These are phyloP conservation scores for Talaromyces sp. DNA, from an alignment of 2,329 filamentous ascomycete genomes.

Conservation along the genomic window DNA sequence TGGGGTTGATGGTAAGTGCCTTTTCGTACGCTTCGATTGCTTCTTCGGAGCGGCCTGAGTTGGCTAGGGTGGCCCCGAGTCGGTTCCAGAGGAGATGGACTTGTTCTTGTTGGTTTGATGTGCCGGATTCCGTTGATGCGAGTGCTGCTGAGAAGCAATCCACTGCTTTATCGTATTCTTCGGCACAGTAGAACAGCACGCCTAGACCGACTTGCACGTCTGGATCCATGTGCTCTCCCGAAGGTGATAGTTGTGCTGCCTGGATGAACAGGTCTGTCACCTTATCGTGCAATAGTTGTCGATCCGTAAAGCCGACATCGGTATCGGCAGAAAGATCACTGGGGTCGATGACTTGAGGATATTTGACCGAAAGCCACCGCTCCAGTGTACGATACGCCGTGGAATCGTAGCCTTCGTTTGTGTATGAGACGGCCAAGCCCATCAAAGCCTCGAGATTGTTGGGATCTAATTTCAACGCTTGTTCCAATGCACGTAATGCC, in stretches of 20 bases:
- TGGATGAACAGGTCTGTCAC: constrained; percentile 87
- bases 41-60: constrained; percentile 88
- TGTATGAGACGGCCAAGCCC: constrained; percentile 94
- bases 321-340: constrained; percentile 65
- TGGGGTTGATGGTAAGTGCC: constrained; percentile 81
- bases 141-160: constrained; percentile 96
- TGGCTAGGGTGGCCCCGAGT: constrained; percentile 90
- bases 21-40: constrained; percentile 96
- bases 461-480: constrained; percentile 81
- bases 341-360: constrained; percentile 72
- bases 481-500: constrained; percentile 87
- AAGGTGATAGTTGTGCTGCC: constrained; percentile 85
- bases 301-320: constrained; percentile 93
- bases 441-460: constrained; percentile 85
- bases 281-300: constrained; percentile 79
- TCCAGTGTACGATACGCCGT: constrained; percentile 94
- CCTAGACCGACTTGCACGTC: constrained; percentile 97
- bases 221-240: constrained; percentile 93
- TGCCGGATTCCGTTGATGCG: constrained; percentile 75
- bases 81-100: constrained; percentile 96
- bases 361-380: constrained; percentile 94
- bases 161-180: constrained; percentile 97
- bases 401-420: constrained; percentile 97
- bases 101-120: constrained; percentile 77
- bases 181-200: constrained; percentile 93